Evolutionary conservation across 2,329 filamentous ascomycete genomes (phyloP), one percentile per base, ranked within the genome.

Genomic region (Incumbomyces lentus): DNA sequence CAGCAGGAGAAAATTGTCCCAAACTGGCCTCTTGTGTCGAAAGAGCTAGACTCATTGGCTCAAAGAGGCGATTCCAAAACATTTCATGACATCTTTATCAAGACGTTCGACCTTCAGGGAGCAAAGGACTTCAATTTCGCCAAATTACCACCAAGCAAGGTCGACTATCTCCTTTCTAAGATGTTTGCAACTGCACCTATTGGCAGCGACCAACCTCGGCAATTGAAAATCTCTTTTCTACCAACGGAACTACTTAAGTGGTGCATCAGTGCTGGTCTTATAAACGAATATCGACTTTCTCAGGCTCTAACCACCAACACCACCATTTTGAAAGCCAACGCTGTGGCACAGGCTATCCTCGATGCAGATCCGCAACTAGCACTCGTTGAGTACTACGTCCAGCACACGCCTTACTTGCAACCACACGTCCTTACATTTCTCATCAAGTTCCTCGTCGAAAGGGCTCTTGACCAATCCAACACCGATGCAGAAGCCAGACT

Each of bases 271-370:
- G 48, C 61, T 6, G 64, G 67, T 14, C 59, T 67, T 22, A 47
- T 72, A 3, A 65, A 60, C 13, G 46, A 57, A 6, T 61, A 60
- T 40, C 66, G 64, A n/a, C 58, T 71, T 26, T 61, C 68, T 36
- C 60, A 60, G 42, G 66, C 66, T 46, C 11, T 31, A 18, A 3
- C 7, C 47, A 14, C 19, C n/a, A 13, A 19, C 17, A 13, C 4
- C 16, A 14, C 26, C 17, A 26, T 13, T n/a, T 6, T 42, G 3
- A 18, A 18, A n/a, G 14, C 32, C 13, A 14, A 30, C 14, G 44
- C 46, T 13, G 46, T 72, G 30, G 61, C 65, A 12, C 58, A 56
- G 16, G 65, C 68, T 31, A 53, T 72, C 16, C 59, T 63, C 11
- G 59, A 64, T 10, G 62, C 57, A 10, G 68, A 69, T 49, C 55